Conservation (phyloP, 1,139 yeast species). For the Yamadazyma aaseri region DNA sequence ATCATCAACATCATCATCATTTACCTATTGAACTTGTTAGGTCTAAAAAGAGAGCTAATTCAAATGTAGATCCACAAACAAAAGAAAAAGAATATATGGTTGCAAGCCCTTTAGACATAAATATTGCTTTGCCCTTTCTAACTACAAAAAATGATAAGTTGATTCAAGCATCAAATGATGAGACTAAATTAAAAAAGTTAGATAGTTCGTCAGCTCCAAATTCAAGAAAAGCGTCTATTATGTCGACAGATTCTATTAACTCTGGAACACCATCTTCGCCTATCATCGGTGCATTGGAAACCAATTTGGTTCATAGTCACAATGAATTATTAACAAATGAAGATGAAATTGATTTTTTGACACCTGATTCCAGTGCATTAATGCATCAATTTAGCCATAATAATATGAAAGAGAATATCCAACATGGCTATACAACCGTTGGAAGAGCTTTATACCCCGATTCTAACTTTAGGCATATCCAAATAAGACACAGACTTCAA, state of each 20-base stretch:
- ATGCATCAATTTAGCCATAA: constrained; percentile 25
- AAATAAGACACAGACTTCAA: constrained; percentile 73
- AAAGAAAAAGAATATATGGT: constrained; percentile 21
- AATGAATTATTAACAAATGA: constrained; percentile 18
- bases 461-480: constrained; percentile 65
- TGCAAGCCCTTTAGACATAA: constrained; percentile 47
- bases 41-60: constrained; percentile 1
- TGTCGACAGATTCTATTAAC: constrained; percentile 12
- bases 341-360: constrained; percentile 20
- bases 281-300: constrained; percentile 41
- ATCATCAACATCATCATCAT: constrained; percentile 1
- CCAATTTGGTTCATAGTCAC: constrained; percentile 34
- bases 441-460: constrained; percentile 61
- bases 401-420: constrained; percentile 30
- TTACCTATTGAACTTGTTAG: not conserved
- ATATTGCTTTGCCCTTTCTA: constrained; percentile 45
- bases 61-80: constrained; percentile 1
- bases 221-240: constrained; percentile 26
- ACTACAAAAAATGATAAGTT: constrained; percentile 41
- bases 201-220: constrained; percentile 14
- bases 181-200: constrained; percentile 18
- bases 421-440: constrained; percentile 36
- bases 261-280: constrained; percentile 32
- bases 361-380: constrained; percentile 30
- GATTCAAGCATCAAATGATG: constrained; percentile 23